A percentile compares a stretch with the other conserved stretches of the same genome.
Conservation (phyloP, 2,329 filamentous ascomycete genomes). For the Colletotrichum sublineola region DNA sequence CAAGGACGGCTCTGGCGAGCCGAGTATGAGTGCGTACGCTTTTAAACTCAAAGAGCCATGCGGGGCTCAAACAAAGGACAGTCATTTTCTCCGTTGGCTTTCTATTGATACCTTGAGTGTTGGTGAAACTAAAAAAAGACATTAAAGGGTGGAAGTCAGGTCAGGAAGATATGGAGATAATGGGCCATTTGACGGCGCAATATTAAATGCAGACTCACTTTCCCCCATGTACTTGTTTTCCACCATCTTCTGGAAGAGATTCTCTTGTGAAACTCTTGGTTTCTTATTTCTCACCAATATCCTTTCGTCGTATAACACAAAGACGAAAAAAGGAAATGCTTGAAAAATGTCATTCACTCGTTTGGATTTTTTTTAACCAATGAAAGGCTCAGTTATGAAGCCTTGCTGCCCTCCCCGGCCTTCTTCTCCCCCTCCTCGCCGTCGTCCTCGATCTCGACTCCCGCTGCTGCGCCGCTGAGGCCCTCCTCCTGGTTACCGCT, state of each 20-base stretch:
- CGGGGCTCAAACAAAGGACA: neutral
- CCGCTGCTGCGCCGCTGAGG: constrained; percentile 53
- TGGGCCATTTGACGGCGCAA: no score
- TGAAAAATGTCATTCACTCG: constrained; percentile 7
- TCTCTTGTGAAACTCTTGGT: neutral
- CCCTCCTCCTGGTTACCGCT: constrained; percentile 61
- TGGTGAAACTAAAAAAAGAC: no score
- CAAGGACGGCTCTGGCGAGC: neutral
- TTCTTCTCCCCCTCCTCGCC: constrained; percentile 39
- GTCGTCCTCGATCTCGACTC: constrained; percentile 55
- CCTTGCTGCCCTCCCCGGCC: constrained; percentile 6
- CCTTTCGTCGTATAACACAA: neutral
- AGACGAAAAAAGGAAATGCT: neutral
- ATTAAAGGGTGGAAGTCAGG: no score
- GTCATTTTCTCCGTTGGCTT: no score
- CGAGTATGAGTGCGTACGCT: neutral
- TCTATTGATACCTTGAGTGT: no score
- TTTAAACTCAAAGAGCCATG: neutral
- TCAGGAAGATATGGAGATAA: no score
- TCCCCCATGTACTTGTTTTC: no score
- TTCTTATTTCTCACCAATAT: neutral
- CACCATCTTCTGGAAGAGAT: neutral
- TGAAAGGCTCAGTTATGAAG: constrained; percentile 13
- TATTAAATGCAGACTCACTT: no score
- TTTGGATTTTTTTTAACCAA: constrained; percentile 22